Evolutionary conservation across 1,139 yeast species (phyloP), one percentile per base, ranked within the genome.

Genomic region (Lodderomyces oxycetoniae): DNA sequence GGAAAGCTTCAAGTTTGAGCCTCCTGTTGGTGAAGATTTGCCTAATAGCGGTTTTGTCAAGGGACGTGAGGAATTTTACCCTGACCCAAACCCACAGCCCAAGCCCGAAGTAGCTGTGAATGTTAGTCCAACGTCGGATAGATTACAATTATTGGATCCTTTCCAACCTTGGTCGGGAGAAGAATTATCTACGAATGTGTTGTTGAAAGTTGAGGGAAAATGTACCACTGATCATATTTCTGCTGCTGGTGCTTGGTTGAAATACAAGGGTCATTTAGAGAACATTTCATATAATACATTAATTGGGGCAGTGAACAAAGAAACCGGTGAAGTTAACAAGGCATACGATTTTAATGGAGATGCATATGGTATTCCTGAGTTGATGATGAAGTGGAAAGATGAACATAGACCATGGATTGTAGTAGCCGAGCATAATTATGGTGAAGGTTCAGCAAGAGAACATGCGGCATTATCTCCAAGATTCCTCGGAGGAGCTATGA

Each of bases 221-320:
- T 89, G 97, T 71, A 91, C 98, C 30, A 91, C 98, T 27, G 98
- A 91, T 61, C 98, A 91, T 56, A 91, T 91, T 49, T 88, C 96
- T 17, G 97, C 97, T 28, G 98, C 98, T 24, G 98, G 98, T 55
- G 93, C 82, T n/a, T 91, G 98, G 98, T 76, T 91, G 63, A 91
- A 91, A 67, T 91, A 91, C 67, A 91, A 91, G 68, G 98, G 98
- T 13, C 98, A 91, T 57, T 72, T 91, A 52, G 96, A 89, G 58
- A 91, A 91, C 63, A 91, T 91, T 47, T 85, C 96, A 10, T 76
- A 91, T 67, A 91, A 91, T 67, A 89, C 97, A 5, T 71, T 91
- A 50, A 91, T 91, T 53, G 98, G 98, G 44, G 98, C 98, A 11
- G 94, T 86, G 42, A 91, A 91, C 59, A 86, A 85, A 57, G 98